Evolutionary conservation across 1,284 basidiomycete species (phyloP), one percentile per base, ranked within the genome.

Genomic region (Apiotrichum porosum): DNA sequence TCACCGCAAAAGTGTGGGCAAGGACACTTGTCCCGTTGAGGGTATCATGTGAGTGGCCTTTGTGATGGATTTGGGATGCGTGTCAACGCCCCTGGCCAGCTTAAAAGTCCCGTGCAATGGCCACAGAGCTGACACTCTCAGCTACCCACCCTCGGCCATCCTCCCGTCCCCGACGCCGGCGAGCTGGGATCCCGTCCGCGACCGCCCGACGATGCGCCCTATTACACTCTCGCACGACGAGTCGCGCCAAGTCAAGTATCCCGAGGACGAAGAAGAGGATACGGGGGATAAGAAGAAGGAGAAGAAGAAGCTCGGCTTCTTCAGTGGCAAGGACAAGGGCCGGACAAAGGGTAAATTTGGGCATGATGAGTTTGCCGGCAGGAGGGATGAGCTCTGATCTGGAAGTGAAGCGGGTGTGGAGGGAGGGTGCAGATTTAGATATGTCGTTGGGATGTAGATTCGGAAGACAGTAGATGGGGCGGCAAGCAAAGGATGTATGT

Each of bases 191-290:
- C 63, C 61, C 12, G 57, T 73, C 32, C 53, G 53, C 44, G n/a
- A n/a, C n/a, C 62, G 68, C 24, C 72, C 71, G 0, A 55, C 63
- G 3, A 69, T 70, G 34, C 48, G 70, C 26, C 66, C 72, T 0
- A 65, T 74, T 44, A 71, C 64, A 6, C 50, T 68, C 14, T 48
- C 50, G 1, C 54, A 64, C 30, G 68, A 71, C 56, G 62, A 65
- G 41, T 44, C 54, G 4, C 52, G 50, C 33, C 36, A 64, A 42
- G 66, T 66, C 42, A 56, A 62, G 41, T 50, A 56, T 23, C 38
- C 56, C 34, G 51, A 60, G 37, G 51, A 48, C 15, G 51, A 60
- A 37, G 51, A 48, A 15, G 37, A 49, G 31, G 33, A 44, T 10
- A 38, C 35, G 14, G 47, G 52, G 22, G 48, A 56, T 31, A 52